A percentile compares a stretch with the other conserved stretches of the same genome.
These are phyloP conservation scores for Neocallimastix lanati DNA, from an alignment of 192 early-diverging fungal genomes.

Conservation along the genomic window DNA sequence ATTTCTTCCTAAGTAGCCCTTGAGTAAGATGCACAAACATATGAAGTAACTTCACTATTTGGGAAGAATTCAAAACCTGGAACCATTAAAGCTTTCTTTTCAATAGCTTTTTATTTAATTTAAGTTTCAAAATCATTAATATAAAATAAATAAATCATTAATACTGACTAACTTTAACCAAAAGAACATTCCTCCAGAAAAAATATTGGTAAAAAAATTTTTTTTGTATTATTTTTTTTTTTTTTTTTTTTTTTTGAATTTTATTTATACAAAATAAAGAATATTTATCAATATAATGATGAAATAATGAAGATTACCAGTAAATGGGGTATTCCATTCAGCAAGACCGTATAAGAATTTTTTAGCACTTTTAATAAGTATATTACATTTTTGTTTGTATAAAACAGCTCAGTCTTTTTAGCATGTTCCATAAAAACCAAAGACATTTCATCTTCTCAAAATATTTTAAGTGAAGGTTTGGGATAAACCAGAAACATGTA, in stretches of 20 bases:
- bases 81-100: slow-evolving; percentile 48
- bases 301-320: too few relatives aligned
- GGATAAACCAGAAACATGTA: slow-evolving; percentile 67
- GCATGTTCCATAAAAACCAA: slow-evolving; percentile 63
- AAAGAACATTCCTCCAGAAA: slow-evolving; percentile 69
- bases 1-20: slow-evolving; percentile 39
- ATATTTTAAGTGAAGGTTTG: slow-evolving; percentile 56
- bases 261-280: too few relatives aligned
- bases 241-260: slow-evolving; percentile 26
- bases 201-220: slow-evolving; percentile 1
- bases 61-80: slow-evolving; percentile 39
- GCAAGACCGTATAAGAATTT: slow-evolving; percentile 35
- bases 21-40: slow-evolving; percentile 50
- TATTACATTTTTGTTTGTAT: slow-evolving; percentile 50
- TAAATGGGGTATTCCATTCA: slow-evolving; percentile 23
- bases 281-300: too few relatives aligned
- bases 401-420: slow-evolving; percentile 42
- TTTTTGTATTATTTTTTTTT: slow-evolving; percentile 29
- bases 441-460: slow-evolving; percentile 57
- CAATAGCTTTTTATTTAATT: slow-evolving; percentile 24
- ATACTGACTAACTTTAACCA: slow-evolving; percentile 48
- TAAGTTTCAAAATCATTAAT: slow-evolving; percentile 37
- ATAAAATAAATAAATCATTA: too few relatives aligned
- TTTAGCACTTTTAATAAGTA: slow-evolving; percentile 41
- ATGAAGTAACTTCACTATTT: slow-evolving; percentile 22